Evolutionary conservation across 345 rosid genomes (phyloP).

Genomic region (Camelina laxa): DNA sequence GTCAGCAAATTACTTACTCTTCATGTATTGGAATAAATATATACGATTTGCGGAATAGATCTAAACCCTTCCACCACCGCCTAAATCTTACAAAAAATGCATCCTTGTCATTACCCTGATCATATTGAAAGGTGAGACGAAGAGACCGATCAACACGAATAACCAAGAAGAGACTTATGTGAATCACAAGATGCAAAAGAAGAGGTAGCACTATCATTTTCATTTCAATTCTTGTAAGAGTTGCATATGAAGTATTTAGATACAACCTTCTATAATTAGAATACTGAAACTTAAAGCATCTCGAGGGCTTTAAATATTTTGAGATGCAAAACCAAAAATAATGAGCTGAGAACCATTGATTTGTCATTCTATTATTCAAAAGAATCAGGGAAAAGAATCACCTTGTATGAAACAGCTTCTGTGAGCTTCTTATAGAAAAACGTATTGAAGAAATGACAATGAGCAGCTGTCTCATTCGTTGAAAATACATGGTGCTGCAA

Average conservation of each 20-base stretch:
- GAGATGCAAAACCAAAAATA: slow-evolving; percentile 6
- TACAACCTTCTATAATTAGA: background rate
- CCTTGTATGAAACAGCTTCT: slow-evolving; percentile 82
- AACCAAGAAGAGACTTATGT: background rate
- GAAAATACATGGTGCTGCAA: slow-evolving; percentile 64
- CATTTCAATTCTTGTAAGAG: background rate
- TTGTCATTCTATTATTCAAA: slow-evolving; percentile 10
- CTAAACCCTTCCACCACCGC: slow-evolving; percentile 95
- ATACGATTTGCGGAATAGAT: slow-evolving; percentile 89
- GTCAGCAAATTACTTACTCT: slow-evolving; percentile 57
- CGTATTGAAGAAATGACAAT: slow-evolving; percentile 81
- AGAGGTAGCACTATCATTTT: background rate
- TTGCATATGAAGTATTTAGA: background rate
- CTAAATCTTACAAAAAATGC: slow-evolving; percentile 74
- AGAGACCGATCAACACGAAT: slow-evolving; percentile 20
- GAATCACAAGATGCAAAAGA: slow-evolving; percentile 16
- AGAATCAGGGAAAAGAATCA: slow-evolving; percentile 38
- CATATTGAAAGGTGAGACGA: slow-evolving; percentile 16
- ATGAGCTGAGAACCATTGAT: background rate
- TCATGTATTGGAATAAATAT: slow-evolving; percentile 88
- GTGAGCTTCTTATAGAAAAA: slow-evolving; percentile 88
- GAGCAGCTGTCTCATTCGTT: slow-evolving; percentile 50
- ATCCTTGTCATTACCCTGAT: slow-evolving; percentile 63
- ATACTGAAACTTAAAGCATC: background rate
- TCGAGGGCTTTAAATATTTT: background rate